These are phyloP conservation scores for Kernera saxatilis DNA, from an alignment of 345 rosid genomes.

Conservation along the genomic window DNA sequence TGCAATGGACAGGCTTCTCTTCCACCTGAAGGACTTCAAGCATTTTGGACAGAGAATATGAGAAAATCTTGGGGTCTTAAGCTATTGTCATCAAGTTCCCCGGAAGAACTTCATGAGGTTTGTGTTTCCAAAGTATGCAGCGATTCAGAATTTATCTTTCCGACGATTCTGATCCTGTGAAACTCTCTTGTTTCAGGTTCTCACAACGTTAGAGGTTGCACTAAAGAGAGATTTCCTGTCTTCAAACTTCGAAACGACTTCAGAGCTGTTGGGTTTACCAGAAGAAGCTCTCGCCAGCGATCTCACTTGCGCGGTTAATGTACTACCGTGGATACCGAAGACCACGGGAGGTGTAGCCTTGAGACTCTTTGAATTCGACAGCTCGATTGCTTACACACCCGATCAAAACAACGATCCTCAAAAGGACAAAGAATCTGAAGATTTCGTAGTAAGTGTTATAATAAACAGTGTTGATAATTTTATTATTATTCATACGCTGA, in stretches of 20 bases:
- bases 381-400: slow-evolving; percentile 43
- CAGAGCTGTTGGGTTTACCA: slow-evolving; percentile 46
- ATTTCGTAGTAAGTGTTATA: slow-evolving; percentile 43
- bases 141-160: neutral
- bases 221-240: slow-evolving; percentile 57
- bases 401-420: slow-evolving; percentile 43
- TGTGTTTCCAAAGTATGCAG: neutral
- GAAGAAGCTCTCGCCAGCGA: slow-evolving; percentile 5
- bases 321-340: slow-evolving; percentile 78
- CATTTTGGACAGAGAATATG: slow-evolving; percentile 52
- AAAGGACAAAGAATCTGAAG: slow-evolving; percentile 42
- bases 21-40: slow-evolving; percentile 62
- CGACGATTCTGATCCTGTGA: neutral
- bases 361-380: slow-evolving; percentile 63
- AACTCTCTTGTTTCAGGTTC: slow-evolving; percentile 35
- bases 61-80: slow-evolving; percentile 61
- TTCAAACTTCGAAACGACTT: slow-evolving; percentile 59
- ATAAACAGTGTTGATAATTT: neutral
- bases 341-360: slow-evolving; percentile 72
- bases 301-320: slow-evolving; percentile 20
- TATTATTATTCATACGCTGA: neutral
- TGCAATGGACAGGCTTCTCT: slow-evolving; percentile 47
- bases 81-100: slow-evolving; percentile 54
- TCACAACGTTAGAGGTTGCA: slow-evolving; percentile 56
- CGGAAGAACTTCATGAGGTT: slow-evolving; percentile 66